Evolutionary conservation across 768 basidiomycete genomes (phyloP), one percentile per base, ranked within the genome.

Genomic region (Tricholoma furcatifolium): DNA sequence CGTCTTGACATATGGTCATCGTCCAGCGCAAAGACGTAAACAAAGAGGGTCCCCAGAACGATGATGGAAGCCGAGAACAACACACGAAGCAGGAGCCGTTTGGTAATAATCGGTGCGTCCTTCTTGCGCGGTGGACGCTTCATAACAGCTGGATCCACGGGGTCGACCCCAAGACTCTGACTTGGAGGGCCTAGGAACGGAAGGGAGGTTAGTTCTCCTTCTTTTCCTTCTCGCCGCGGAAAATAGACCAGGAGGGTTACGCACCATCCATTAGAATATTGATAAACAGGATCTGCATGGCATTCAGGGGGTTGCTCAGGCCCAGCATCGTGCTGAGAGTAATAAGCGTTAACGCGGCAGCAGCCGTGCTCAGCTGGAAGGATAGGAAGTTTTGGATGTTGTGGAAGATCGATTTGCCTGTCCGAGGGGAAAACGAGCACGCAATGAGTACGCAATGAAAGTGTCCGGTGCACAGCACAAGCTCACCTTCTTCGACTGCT

Each of bases 231-330:
- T 34, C 17, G 12, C 48, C 42, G 43, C 48, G 54, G 46, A 41
- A 41, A 44, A 58, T n/a, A 42, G 18, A 34, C 4, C 46, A 10
- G 32, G 36, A 41, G 21, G 51, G 27, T 2, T 47, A 54, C 21
- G 6, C 79, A 88, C 93, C 94, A 59, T 98, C 96, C 95, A 98
- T 98, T 43, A 98, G 81, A 65, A 98, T 97, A 71, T 98, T 98
- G 64, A 98, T 98, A 67, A 97, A 98, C n/a, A 98, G 73, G 62
- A 98, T 98, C 68, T 98, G 94, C 94, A 98, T 98, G 3, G 95
- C 87, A 63, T 98, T 98, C 57, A 98, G 78, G 3, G 95, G 95
- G 63, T 96, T 98, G 62, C 84, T 86, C 31, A 97, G 76, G 12
- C 88, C 85, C 61, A 98, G 83, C 67, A 94, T 78, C 18, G 95